These are phyloP conservation scores for Trametopsis cervina DNA, from an alignment of 768 basidiomycete genomes.

Conservation along the genomic window DNA sequence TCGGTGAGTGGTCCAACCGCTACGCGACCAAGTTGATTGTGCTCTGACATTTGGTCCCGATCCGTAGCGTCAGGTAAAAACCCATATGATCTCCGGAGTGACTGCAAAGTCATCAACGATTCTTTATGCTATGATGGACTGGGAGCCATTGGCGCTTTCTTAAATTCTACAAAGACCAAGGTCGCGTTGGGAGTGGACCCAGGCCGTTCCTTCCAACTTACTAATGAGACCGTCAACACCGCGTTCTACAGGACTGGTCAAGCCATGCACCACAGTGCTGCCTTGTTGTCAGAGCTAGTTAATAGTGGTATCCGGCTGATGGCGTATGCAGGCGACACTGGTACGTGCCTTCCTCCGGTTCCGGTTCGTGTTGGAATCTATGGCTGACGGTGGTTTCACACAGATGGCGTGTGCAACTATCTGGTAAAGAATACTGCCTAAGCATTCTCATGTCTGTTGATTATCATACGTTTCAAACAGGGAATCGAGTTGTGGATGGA, in stretches of 20 bases:
- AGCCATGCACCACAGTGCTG: slow-evolving; percentile 42
- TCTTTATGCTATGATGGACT: slow-evolving; percentile 35
- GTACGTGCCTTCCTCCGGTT: slow-evolving; percentile 7
- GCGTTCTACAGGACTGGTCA: slow-evolving; percentile 41
- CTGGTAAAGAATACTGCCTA: slow-evolving; percentile 14
- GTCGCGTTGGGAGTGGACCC: slow-evolving; percentile 33
- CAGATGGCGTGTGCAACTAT: slow-evolving; percentile 34
- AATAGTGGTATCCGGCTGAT: slow-evolving; percentile 44
- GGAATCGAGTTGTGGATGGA: slow-evolving; percentile 38
- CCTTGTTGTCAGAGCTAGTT: slow-evolving; percentile 41
- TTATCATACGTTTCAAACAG: slow-evolving; percentile 14
- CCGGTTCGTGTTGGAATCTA: not conserved
- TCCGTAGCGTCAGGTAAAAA: slow-evolving; percentile 45
- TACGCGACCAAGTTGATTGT: too few species aligned
- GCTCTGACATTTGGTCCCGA: too few species aligned
- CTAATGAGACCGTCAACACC: slow-evolving; percentile 35
- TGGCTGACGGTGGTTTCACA: not conserved
- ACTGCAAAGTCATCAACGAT: slow-evolving; percentile 34
- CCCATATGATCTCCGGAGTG: slow-evolving; percentile 43
- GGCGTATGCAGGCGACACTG: slow-evolving; percentile 28
- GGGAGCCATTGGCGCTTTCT: slow-evolving; percentile 42
- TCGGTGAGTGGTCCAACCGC: slow-evolving; percentile 49
- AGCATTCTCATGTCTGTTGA: not conserved
- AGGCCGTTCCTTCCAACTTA: slow-evolving; percentile 27
- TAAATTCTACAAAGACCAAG: slow-evolving; percentile 44